phyloP scores from a whole-genome alignment of 106 monocot genomes.

The Amphibolis antarctica region DNA sequence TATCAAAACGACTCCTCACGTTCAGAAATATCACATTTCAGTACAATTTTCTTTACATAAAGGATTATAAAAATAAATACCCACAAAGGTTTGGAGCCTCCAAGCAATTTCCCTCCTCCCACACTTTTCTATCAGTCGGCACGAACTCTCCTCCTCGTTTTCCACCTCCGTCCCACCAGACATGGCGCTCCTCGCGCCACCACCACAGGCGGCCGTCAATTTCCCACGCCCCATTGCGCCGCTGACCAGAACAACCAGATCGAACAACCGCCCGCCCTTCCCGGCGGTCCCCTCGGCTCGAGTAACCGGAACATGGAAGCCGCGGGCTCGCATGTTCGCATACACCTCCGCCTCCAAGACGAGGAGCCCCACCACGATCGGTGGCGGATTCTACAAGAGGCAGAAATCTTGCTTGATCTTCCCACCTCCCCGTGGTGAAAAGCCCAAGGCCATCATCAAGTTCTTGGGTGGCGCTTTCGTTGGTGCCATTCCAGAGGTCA shows the following conservation, averaged over 20 bases:
- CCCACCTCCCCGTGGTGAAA: conserved; percentile 45
- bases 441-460: conserved; percentile 50
- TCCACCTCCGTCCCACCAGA: too few relatives aligned
- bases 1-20: too few relatives aligned
- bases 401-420: conserved; percentile 61
- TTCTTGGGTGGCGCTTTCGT: conserved; percentile 92
- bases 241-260: background rate
- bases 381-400: conserved; percentile 19
- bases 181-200: too few relatives aligned
- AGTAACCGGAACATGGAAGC: background rate
- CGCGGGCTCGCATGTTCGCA: background rate
- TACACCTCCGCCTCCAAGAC: background rate
- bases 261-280: background rate
- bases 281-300: background rate
- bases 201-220: too few relatives aligned
- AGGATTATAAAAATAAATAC: too few relatives aligned
- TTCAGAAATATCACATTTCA: too few relatives aligned
- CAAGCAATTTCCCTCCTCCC: too few relatives aligned
- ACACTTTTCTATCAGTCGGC: too few relatives aligned
- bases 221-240: too few relatives aligned
- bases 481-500: conserved; percentile 72
- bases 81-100: too few relatives aligned
- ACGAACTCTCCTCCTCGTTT: too few relatives aligned
- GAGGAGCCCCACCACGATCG: background rate
- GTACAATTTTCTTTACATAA: too few relatives aligned